Evolutionary conservation across 371 early-diverging fungal species (phyloP).

Genomic region (Syncephalis fuscata): DNA sequence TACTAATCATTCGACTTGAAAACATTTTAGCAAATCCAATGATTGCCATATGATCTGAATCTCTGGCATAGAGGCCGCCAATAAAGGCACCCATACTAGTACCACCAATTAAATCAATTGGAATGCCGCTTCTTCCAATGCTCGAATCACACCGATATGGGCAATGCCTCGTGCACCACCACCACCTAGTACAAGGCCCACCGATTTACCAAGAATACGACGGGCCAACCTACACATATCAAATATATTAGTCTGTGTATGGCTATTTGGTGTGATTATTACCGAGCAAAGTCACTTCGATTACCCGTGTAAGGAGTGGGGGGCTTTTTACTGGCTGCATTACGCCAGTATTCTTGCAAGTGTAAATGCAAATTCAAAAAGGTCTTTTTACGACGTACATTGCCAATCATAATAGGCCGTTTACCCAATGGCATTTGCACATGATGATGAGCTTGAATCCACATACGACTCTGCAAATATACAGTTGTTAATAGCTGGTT

Average conservation of each 20-base stretch:
- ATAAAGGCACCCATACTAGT: conserved; percentile 97
- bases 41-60: conserved; percentile 74
- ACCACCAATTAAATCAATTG: conserved; percentile 97
- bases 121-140: conserved; percentile 96
- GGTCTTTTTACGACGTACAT: conserved; percentile 30
- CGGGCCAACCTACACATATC: conserved; percentile 68
- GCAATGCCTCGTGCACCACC: conserved; percentile 98
- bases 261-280: conserved; percentile 5
- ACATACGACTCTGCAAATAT: conserved; percentile 41
- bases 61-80: conserved; percentile 88
- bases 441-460: conserved; percentile 96
- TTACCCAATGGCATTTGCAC: conserved; percentile 68
- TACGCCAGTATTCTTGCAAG: conserved; percentile 44
- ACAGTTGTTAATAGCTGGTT: not conserved
- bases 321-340: conserved; percentile 10
- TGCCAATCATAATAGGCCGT: conserved; percentile 31
- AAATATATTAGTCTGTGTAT: no score
- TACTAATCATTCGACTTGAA: conserved; percentile 56
- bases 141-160: conserved; percentile 92
- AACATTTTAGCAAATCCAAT: conserved; percentile 80
- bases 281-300: conserved; percentile 52
- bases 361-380: conserved; percentile 48
- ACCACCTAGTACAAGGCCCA: conserved; percentile 98
- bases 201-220: conserved; percentile 80
- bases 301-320: conserved; percentile 18